A percentile compares a stretch with the other conserved stretches of the same genome.
These are phyloP conservation scores for Xylariaceae sp. DNA, from an alignment of 2,329 filamentous ascomycete genomes.

Conservation along the genomic window DNA sequence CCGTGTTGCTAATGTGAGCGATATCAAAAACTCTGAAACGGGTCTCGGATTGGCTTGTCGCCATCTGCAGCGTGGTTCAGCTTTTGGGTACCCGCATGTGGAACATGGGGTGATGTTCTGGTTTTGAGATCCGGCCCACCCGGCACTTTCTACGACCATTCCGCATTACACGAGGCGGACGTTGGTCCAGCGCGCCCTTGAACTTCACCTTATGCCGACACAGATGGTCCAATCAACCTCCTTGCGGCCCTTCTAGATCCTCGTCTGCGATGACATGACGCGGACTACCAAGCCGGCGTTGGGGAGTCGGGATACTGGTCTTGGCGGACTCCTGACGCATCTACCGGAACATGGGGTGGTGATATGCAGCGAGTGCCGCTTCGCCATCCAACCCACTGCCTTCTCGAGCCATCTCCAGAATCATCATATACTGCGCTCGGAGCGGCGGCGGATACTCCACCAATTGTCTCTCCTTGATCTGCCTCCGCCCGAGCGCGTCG, in stretches of 20 bases:
- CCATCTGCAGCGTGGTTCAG: too few relatives aligned
- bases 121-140: too few relatives aligned
- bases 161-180: too few relatives aligned
- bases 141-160: too few relatives aligned
- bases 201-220: too few relatives aligned
- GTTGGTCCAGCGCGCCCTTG: too few relatives aligned
- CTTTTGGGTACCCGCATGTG: not conserved
- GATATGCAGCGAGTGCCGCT: slow-evolving; percentile 10
- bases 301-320: not conserved
- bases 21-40: not conserved
- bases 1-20: not conserved
- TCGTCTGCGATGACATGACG: slow-evolving; percentile 1
- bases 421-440: slow-evolving; percentile 10
- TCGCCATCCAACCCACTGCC: slow-evolving; percentile 11
- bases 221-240: not conserved
- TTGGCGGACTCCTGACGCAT: slow-evolving; percentile 6
- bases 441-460: slow-evolving; percentile 9
- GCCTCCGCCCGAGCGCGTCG: slow-evolving; percentile 1
- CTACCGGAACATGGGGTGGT: slow-evolving; percentile 8
- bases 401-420: slow-evolving; percentile 13
- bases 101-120: slow-evolving; percentile 11
- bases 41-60: not conserved
- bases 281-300: slow-evolving; percentile 4
- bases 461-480: slow-evolving; percentile 5
- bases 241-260: not conserved